Evolutionary conservation across 2,329 filamentous ascomycete genomes (phyloP).

Genomic region (Xylaria sp.): DNA sequence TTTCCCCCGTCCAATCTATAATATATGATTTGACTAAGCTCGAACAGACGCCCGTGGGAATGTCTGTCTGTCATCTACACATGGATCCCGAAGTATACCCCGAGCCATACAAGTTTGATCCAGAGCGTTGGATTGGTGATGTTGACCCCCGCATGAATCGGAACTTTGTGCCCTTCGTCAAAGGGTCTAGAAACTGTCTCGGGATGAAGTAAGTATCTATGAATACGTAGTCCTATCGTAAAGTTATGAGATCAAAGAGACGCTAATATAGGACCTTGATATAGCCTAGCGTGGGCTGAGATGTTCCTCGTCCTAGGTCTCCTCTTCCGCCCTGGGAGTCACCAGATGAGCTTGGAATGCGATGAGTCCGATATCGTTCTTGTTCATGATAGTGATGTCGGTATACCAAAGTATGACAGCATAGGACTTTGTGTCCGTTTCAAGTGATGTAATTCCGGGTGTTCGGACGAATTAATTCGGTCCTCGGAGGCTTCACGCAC

Average conservation of each 20-base stretch:
- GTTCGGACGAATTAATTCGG: no score
- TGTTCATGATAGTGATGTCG: no score
- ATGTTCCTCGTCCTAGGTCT: neutral
- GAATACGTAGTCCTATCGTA: neutral
- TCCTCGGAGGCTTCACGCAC: no score
- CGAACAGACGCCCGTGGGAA: slow-evolving; percentile 48
- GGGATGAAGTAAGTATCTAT: slow-evolving; percentile 36
- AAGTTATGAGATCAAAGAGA: neutral
- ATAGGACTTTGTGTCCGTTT: no score
- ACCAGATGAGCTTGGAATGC: neutral
- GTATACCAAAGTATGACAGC: no score
- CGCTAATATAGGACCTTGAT: neutral
- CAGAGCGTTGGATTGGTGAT: slow-evolving; percentile 45
- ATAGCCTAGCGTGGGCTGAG: neutral
- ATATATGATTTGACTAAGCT: no score
- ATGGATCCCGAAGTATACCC: slow-evolving; percentile 44
- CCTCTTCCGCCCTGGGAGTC: neutral
- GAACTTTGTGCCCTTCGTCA: slow-evolving; percentile 34
- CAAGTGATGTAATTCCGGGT: neutral
- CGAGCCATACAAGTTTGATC: slow-evolving; percentile 41
- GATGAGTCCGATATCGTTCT: neutral
- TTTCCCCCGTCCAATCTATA: neutral
- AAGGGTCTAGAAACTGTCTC: slow-evolving; percentile 38
- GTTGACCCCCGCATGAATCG: slow-evolving; percentile 22
- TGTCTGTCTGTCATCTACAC: slow-evolving; percentile 50